phyloP scores from a whole-genome alignment of 1,284 basidiomycete species.

The Paramarasmius palmivorus region DNA sequence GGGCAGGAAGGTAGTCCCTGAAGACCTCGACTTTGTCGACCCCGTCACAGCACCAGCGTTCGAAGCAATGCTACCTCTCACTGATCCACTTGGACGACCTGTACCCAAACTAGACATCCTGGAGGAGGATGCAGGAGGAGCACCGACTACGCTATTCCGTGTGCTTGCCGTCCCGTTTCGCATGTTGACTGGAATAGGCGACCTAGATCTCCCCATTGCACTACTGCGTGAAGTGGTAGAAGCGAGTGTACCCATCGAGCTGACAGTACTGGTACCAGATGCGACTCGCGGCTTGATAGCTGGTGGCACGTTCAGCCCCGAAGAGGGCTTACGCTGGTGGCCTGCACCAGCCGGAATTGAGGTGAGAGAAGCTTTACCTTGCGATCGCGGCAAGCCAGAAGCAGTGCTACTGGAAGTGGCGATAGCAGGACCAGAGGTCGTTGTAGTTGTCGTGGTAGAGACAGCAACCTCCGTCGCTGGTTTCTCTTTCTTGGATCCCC shows the following conservation, averaged over 20 bases:
- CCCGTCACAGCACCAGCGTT: not conserved
- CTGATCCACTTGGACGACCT: not conserved
- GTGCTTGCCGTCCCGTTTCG: conserved; percentile 15
- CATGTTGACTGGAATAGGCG: conserved; percentile 20
- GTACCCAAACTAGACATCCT: not conserved
- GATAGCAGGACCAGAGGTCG: conserved; percentile 3
- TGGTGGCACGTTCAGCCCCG: not conserved
- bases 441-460: conserved; percentile 19
- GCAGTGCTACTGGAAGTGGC: not conserved
- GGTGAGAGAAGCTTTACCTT: not conserved
- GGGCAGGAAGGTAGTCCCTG: not conserved
- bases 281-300: not conserved
- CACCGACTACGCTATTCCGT: conserved; percentile 23
- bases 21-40: not conserved
- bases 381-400: not conserved
- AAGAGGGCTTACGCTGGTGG: conserved; percentile 7
- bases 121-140: conserved; percentile 15
- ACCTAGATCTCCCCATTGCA: conserved; percentile 10
- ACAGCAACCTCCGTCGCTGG: conserved; percentile 3
- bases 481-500: conserved; percentile 41
- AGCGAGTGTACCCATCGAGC: conserved; percentile 10
- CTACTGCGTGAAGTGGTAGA: conserved; percentile 15
- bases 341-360: not conserved
- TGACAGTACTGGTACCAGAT: conserved; percentile 13
- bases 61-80: not conserved